Base-by-base conservation (phyloP, 192 early-diverging fungal species). In the Coemansia sp. region DNA sequence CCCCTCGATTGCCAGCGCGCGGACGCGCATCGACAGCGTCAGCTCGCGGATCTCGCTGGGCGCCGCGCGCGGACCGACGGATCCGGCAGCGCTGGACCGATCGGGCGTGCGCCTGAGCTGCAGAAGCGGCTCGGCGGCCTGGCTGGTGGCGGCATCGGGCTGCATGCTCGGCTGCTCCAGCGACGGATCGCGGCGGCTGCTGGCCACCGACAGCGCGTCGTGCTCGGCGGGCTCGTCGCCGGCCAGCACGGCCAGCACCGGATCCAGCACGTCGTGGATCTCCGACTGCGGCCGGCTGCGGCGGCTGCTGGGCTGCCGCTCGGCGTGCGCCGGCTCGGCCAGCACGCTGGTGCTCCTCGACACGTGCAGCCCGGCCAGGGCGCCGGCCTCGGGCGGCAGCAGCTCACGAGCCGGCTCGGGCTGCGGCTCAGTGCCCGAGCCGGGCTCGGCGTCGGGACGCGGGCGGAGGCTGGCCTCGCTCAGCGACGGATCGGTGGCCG, bases 1-100 rank as follows among this genome's bases (percentile, higher is more conserved):
- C 0, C 74, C 74, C 21, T 76, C 74, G 19, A 76, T 62, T 20
- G 67, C 61, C 54, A 76, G 55, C 8, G 74, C 67, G 9, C 58
- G 46, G 12, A 76, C 74, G 2, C 65, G 47, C 5, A 30, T 21
- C 28, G 74, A 76, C n/a, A 76, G 60, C 49, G 59, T 29, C 5
- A 70, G 39, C 11, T 76, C 74, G 44, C 59, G 56, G 17, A 62
- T 50, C 21, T 42, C 39, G 22, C 49, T 55, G 20, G 22, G 50
- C 19, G 25, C 45, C 22, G 23, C 15, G 5, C 34, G 38, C 38
- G 23, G 26, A 22, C 11, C 53, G 20, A 14, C 53, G 14, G 32
- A 27, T 19, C 26, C 22, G n/a, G 2, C 32, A 11, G 27, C 8
- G 25, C 26, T 19, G 43, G 31, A 27, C 23, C 14, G 20, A 19